phyloP scores from a whole-genome alignment of 805 yeast genomes.

The Lipomyces chichibuensis region DNA sequence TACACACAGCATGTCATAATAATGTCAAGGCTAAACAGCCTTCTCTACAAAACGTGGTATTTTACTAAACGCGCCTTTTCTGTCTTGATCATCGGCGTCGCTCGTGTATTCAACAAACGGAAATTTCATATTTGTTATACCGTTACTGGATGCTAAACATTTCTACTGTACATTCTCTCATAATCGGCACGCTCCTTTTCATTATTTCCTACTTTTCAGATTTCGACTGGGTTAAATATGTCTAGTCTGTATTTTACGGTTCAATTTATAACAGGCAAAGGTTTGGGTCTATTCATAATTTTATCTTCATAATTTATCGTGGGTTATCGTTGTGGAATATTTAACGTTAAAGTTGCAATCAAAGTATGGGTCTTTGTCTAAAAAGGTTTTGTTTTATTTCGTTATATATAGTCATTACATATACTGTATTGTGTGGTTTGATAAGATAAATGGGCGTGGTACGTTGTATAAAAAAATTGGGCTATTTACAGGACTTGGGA shows the following conservation, averaged over 20 bases:
- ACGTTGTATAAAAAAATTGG: neutral
- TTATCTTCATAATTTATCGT: neutral
- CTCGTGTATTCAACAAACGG: neutral
- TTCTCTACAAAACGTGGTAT: neutral
- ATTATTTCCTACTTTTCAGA: too few species aligned
- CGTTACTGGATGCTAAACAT: neutral
- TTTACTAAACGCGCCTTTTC: neutral
- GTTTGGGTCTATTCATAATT: neutral
- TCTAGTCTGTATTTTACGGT: neutral
- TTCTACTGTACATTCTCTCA: neutral
- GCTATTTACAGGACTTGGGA: conserved; percentile 1
- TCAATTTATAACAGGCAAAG: neutral
- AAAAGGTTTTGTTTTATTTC: neutral
- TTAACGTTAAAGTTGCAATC: neutral
- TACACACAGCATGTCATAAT: neutral
- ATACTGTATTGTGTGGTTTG: neutral
- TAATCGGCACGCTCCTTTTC: neutral
- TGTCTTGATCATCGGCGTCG: neutral
- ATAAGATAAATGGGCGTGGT: neutral
- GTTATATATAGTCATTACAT: neutral
- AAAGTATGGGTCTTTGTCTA: neutral
- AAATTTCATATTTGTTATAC: neutral
- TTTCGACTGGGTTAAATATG: neutral
- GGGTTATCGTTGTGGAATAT: neutral
- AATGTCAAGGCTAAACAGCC: neutral